phyloP scores from a whole-genome alignment of 352 stramenopile genomes.

The Pythium vanterpoolii region DNA sequence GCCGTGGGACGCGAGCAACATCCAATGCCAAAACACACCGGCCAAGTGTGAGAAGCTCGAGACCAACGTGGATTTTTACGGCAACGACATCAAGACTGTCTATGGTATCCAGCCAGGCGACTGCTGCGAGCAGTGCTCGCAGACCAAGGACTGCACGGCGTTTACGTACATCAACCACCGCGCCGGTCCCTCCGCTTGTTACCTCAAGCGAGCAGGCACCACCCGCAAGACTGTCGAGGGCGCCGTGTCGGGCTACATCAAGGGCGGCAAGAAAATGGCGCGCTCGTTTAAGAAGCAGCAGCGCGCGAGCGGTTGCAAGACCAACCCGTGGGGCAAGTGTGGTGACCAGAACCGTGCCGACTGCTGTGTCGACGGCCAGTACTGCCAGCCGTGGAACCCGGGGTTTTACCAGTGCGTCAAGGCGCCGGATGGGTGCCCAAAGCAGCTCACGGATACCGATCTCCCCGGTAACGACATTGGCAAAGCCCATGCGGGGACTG shows the following conservation, averaged over 20 bases:
- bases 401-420: constrained; percentile 52
- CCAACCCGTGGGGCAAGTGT: constrained; percentile 2
- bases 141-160: constrained; percentile 32
- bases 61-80: constrained; percentile 37
- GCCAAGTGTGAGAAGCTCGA: constrained; percentile 32
- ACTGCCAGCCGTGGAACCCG: constrained; percentile 30
- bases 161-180: constrained; percentile 38
- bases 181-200: not conserved
- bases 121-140: constrained; percentile 23
- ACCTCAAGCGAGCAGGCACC: constrained; percentile 3
- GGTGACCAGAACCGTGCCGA: not conserved
- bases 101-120: constrained; percentile 34
- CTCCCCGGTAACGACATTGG: constrained; percentile 45
- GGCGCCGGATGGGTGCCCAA: constrained; percentile 25
- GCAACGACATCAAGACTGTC: constrained; percentile 36
- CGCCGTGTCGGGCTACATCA: constrained; percentile 11
- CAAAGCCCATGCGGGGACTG: constrained; percentile 33
- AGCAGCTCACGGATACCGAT: constrained; percentile 37
- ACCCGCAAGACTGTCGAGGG: not conserved
- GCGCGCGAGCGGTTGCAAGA: not conserved
- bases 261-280: constrained; percentile 7
- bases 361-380: constrained; percentile 21
- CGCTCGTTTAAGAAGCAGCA: not conserved
- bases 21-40: constrained; percentile 35
- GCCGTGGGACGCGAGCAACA: constrained; percentile 34